Percentiles rank a stretch among this genome's conserved stretches.
Conservation (phyloP, 495 filamentous ascomycete genomes). For the Pseudotulostoma volvatum region DNA sequence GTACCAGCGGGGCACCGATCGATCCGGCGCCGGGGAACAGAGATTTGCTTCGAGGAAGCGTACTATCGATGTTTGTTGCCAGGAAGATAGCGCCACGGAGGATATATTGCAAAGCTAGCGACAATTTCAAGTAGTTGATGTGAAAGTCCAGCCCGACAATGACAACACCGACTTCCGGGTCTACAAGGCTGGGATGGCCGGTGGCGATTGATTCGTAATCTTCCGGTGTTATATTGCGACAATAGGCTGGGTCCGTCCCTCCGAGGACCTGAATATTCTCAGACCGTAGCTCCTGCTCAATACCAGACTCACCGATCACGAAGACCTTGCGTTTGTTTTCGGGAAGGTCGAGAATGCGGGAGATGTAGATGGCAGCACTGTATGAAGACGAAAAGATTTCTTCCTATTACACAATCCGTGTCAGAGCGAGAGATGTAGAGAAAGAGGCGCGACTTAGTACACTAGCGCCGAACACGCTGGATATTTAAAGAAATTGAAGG, state of each 20-base stretch:
- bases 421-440: conserved; percentile 4
- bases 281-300: conserved; percentile 68
- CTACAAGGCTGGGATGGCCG: conserved; percentile 47
- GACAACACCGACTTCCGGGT: conserved; percentile 78
- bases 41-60: conserved; percentile 58
- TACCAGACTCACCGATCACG: conserved; percentile 78
- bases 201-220: conserved; percentile 66
- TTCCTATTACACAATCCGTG: conserved; percentile 34
- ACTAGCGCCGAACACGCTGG: too few species aligned
- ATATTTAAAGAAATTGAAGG: too few species aligned
- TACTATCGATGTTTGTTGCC: conserved; percentile 82
- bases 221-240: conserved; percentile 56
- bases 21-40: conserved; percentile 88
- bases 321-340: conserved; percentile 77
- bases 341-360: conserved; percentile 68
- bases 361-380: conserved; percentile 90
- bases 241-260: conserved; percentile 67
- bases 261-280: conserved; percentile 71
- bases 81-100: conserved; percentile 71
- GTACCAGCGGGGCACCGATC: conserved; percentile 59
- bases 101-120: conserved; percentile 73
- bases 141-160: conserved; percentile 84
- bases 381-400: conserved; percentile 96
- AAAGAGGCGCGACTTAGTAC: too few species aligned
- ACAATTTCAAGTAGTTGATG: conserved; percentile 82